phyloP scores from a whole-genome alignment of 164 flowering plant species.

The Akebia trifoliata region DNA sequence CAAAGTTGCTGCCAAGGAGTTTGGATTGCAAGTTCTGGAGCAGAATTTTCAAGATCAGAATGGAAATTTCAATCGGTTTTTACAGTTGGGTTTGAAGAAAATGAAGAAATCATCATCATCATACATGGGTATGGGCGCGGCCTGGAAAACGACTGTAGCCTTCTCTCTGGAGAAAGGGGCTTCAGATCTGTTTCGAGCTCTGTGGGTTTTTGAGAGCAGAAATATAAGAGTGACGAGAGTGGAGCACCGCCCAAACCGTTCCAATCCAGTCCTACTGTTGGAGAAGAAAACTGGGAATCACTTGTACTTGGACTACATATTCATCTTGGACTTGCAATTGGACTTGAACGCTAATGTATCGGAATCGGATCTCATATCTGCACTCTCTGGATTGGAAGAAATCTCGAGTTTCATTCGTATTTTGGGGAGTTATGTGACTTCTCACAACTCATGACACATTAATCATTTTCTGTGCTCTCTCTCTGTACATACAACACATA shows the following conservation, averaged over 20 bases:
- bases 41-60: slow-evolving; percentile 21
- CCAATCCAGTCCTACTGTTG: slow-evolving; percentile 15
- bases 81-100: slow-evolving; percentile 14
- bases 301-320: slow-evolving; percentile 22
- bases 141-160: slow-evolving; percentile 23
- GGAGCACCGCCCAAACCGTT: slow-evolving; percentile 28
- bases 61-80: slow-evolving; percentile 14
- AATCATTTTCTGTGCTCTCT: too few species aligned
- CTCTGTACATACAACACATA: too few species aligned
- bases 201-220: slow-evolving; percentile 19
- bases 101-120: neutral
- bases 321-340: slow-evolving; percentile 22
- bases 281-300: neutral
- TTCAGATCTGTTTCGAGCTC: slow-evolving; percentile 23
- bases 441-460: too few species aligned
- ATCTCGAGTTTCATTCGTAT: slow-evolving; percentile 18
- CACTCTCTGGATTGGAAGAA: slow-evolving; percentile 16
- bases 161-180: slow-evolving; percentile 24
- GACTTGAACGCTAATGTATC: slow-evolving; percentile 18
- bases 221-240: slow-evolving; percentile 18
- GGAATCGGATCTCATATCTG: slow-evolving; percentile 6
- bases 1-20: slow-evolving; percentile 26
- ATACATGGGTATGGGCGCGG: neutral
- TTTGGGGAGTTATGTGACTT: slow-evolving; percentile 26
- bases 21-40: slow-evolving; percentile 19